A percentile compares a stretch with the other conserved stretches of the same genome.
These are phyloP conservation scores for Populus tomentosa DNA, from an alignment of 441 rosid species.

Conservation along the genomic window DNA sequence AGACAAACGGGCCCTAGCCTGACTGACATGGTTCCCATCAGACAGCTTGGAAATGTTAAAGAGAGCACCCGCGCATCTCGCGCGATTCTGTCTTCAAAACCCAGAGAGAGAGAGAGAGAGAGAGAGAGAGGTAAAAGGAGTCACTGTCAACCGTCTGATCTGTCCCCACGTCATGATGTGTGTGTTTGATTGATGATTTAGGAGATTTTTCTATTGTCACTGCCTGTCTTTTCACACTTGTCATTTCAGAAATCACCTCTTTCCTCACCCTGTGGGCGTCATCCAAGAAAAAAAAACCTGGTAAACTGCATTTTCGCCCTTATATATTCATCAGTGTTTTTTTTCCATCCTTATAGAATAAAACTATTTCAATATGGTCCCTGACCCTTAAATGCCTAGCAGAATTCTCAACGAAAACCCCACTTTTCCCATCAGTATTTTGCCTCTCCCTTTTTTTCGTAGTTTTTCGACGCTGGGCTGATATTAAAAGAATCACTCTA, in stretches of 20 bases:
- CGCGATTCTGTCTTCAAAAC: conserved; percentile 45
- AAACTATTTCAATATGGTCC: too few species aligned
- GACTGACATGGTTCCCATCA: background rate
- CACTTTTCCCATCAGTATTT: too few species aligned
- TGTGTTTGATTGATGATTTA: background rate
- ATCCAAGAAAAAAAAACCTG: background rate
- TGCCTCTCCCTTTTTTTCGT: too few species aligned
- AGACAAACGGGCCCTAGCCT: background rate
- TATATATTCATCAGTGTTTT: too few species aligned
- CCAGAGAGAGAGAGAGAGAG: background rate
- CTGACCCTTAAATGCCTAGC: too few species aligned
- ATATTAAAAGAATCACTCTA: too few species aligned
- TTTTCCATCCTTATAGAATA: too few species aligned
- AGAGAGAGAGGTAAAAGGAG: background rate
- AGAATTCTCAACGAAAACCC: too few species aligned
- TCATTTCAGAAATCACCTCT: conserved; percentile 7
- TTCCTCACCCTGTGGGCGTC: conserved; percentile 3
- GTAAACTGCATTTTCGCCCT: background rate
- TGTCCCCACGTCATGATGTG: conserved; percentile 10
- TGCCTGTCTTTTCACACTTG: background rate
- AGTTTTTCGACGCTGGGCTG: too few species aligned
- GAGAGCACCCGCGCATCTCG: conserved; percentile 51
- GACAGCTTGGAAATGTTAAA: background rate
- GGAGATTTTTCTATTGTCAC: background rate
- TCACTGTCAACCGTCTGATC: conserved; percentile 18